phyloP scores from a whole-genome alignment of 164 flowering plant genomes.

The Santalum album region DNA sequence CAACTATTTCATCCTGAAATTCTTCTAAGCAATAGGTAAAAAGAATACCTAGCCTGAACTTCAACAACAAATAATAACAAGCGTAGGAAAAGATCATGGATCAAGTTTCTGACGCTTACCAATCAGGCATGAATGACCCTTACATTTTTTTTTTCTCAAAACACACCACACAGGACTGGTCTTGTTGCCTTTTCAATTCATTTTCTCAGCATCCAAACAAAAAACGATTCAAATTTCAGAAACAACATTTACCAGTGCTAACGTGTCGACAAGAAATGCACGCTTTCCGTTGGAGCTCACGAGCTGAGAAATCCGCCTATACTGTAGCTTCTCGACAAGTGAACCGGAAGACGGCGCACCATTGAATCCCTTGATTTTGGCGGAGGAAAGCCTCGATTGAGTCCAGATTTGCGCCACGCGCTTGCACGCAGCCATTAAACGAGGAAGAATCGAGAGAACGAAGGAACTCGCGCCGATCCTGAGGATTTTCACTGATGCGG shows the following conservation, averaged over 20 bases:
- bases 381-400: conserved; percentile 15
- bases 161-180: not conserved
- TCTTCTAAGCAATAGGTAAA: no score
- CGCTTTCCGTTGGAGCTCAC: conserved; percentile 41
- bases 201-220: conserved; percentile 3
- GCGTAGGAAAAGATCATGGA: no score
- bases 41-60: no score
- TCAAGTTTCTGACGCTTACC: no score
- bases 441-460: not conserved
- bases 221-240: not conserved
- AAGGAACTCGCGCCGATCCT: not conserved
- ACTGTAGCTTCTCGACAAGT: conserved; percentile 5
- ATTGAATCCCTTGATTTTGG: conserved; percentile 14
- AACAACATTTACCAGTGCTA: conserved; percentile 44
- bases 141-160: no score
- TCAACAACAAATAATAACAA: no score
- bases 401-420: conserved; percentile 23
- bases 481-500: not conserved
- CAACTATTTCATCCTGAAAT: no score
- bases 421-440: conserved; percentile 20
- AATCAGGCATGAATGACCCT: no score
- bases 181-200: not conserved
- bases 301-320: conserved; percentile 40
- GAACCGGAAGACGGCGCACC: conserved; percentile 10
- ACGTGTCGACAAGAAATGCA: conserved; percentile 70